A percentile compares a stretch with the other conserved stretches of the same genome.
phyloP scores from a whole-genome alignment of 2,329 filamentous ascomycete species.

The Colletotrichum lini region DNA sequence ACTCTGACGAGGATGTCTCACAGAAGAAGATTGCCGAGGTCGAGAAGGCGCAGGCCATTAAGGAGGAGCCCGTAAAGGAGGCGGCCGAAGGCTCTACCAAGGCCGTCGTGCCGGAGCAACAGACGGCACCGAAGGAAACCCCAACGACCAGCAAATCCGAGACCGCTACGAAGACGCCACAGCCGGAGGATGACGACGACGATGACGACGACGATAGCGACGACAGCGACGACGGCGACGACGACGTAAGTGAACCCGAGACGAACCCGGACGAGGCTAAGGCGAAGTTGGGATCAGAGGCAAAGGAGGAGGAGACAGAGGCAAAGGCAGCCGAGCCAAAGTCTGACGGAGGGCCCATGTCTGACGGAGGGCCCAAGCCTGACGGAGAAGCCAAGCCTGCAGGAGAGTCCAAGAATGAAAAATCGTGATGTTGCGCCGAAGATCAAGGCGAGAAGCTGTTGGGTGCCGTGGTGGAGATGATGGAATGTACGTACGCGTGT shows the following conservation, averaged over 20 bases:
- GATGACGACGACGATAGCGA: constrained; percentile 48
- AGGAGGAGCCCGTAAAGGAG: constrained; percentile 52
- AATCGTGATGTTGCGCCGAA: neutral
- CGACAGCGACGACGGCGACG: constrained; percentile 48
- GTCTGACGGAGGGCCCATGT: constrained; percentile 8
- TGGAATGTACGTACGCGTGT: neutral
- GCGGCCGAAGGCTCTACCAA: constrained; percentile 47
- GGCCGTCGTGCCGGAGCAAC: constrained; percentile 33
- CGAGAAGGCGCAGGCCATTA: constrained; percentile 46
- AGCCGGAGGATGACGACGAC: constrained; percentile 45
- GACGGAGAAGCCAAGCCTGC: constrained; percentile 24
- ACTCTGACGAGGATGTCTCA: constrained; percentile 45
- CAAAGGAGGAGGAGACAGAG: constrained; percentile 10
- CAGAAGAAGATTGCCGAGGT: constrained; percentile 48
- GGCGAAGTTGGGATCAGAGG: constrained; percentile 31
- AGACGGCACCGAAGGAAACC: constrained; percentile 45
- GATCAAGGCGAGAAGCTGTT: neutral
- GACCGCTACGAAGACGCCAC: constrained; percentile 42
- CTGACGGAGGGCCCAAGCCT: constrained; percentile 12
- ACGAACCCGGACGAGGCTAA: constrained; percentile 42
- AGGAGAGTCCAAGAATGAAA: neutral
- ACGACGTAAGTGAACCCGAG: constrained; percentile 41
- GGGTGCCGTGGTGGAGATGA: neutral
- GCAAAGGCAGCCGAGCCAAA: constrained; percentile 1
- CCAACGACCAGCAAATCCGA: constrained; percentile 47